These are phyloP conservation scores for Mucor irregularis DNA, from an alignment of 371 early-diverging fungal species.

Conservation along the genomic window DNA sequence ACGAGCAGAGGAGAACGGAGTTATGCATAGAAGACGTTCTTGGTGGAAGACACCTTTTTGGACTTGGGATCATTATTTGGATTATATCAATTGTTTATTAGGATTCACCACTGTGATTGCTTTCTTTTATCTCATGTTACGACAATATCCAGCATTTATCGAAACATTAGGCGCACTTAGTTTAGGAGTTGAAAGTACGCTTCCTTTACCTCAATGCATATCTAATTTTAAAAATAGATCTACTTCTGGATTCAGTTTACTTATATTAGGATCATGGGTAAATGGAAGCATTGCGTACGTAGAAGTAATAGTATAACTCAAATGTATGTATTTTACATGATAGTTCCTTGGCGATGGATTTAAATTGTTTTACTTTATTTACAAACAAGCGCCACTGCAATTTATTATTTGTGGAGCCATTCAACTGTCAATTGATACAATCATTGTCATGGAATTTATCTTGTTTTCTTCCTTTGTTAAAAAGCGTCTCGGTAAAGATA, in stretches of 20 bases:
- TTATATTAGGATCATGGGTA: constrained; percentile 47
- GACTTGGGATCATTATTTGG: constrained; percentile 41
- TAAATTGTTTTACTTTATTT: constrained; percentile 64
- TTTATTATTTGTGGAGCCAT: constrained; percentile 64
- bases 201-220: constrained; percentile 65
- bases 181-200: constrained; percentile 60
- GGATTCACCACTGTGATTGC: constrained; percentile 38
- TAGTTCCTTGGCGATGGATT: constrained; percentile 66
- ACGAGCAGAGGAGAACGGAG: constrained; percentile 19
- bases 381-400: constrained; percentile 58
- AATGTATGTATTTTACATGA: neutral
- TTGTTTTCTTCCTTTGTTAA: constrained; percentile 40
- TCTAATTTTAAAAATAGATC: constrained; percentile 53
- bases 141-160: constrained; percentile 27
- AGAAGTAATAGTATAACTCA: neutral
- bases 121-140: constrained; percentile 31
- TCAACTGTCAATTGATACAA: constrained; percentile 59
- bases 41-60: constrained; percentile 26
- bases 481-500: constrained; percentile 4
- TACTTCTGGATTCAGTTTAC: constrained; percentile 54
- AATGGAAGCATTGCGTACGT: neutral
- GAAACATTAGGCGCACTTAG: constrained; percentile 41
- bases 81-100: constrained; percentile 50
- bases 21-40: neutral
- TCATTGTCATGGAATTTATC: constrained; percentile 57